Evolutionary conservation across 1,284 basidiomycete species (phyloP).

Genomic region (Ceratobasidium theobromae): DNA sequence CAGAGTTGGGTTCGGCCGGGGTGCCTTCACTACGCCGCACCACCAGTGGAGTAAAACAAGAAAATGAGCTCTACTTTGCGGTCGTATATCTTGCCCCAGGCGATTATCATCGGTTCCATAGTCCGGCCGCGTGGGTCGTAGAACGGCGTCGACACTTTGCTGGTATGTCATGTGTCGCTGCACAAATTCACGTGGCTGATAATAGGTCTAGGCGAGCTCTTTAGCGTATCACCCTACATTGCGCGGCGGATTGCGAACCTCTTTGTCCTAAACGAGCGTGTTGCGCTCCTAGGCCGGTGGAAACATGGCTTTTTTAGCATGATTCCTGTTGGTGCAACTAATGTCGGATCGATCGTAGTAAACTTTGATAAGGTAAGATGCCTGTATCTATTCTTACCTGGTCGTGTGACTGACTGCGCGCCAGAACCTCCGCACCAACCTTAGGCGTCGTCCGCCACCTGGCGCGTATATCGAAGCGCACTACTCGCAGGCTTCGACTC

Average conservation of each 20-base stretch:
- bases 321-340: constrained; percentile 97
- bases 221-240: constrained; percentile 96
- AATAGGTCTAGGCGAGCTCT: constrained; percentile 71
- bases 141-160: constrained; percentile 94
- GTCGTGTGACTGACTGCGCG: background rate
- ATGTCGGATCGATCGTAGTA: constrained; percentile 95
- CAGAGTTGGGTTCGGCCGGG: constrained; percentile 58
- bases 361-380: constrained; percentile 85
- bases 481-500: constrained; percentile 75
- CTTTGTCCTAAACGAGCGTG: constrained; percentile 97
- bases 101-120: constrained; percentile 98
- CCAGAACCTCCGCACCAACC: constrained; percentile 81
- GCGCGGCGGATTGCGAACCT: constrained; percentile 89
- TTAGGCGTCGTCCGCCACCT: constrained; percentile 70
- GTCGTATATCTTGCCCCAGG: constrained; percentile 98
- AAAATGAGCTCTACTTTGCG: constrained; percentile 85
- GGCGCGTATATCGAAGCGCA: constrained; percentile 93
- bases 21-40: constrained; percentile 42
- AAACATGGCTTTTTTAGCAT: constrained; percentile 94
- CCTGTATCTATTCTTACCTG: background rate
- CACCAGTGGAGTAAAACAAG: constrained; percentile 54
- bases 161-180: constrained; percentile 50
- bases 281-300: constrained; percentile 96
- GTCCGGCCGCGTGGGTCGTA: constrained; percentile 94
- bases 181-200: background rate